Evolutionary conservation across 257 asterid genomes (phyloP), one percentile per base, ranked within the genome.

Genomic region (Capsicum chinense): DNA sequence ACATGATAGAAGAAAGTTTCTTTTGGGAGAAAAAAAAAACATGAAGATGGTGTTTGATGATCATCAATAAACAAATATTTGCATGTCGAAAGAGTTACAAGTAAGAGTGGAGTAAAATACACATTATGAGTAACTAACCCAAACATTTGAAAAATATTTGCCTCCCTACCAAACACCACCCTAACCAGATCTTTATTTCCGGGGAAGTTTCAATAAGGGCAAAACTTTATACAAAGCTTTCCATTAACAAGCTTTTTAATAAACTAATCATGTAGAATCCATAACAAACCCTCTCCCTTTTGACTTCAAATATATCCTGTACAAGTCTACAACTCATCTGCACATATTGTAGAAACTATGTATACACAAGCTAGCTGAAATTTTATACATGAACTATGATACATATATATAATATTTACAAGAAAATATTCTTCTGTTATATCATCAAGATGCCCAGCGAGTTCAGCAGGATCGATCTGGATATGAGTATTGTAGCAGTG

Each of bases 351-450:
- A 48, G 58, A 44, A 47, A 47, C 79, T 71, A 71, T 71, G 9
- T 71, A 71, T 3, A 73, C 42, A 73, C 59, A 73, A 48, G 60
- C 60, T 19, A 48, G 0, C 19, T 73, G 60, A 73, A 19, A 73
- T 13, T 73, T 26, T 19, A 48, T 73, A 73, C 59, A 73, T 48
- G 16, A 48, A 73, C 12, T 73, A 48, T n/a, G 80, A 48, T 73
- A 7, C 80, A 17, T 0, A n/a, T 19, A 21, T 60, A n/a, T 47
- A 26, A 9, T 42, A 71, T 17, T 52, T 76, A 26, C 81, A 76
- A 26, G 14, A 52, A 52, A 4, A 26, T 71, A 47, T 48, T 47
- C 57, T 9, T 44, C 9, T 17, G n/a, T 73, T 70, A 9, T 50
- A 50, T 50, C 81, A 44, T 50, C 21, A 21, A 74, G 62, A 50